Evolutionary conservation across 2,329 filamentous ascomycete genomes (phyloP).

Genomic region (Pestalotiopsis sp.): DNA sequence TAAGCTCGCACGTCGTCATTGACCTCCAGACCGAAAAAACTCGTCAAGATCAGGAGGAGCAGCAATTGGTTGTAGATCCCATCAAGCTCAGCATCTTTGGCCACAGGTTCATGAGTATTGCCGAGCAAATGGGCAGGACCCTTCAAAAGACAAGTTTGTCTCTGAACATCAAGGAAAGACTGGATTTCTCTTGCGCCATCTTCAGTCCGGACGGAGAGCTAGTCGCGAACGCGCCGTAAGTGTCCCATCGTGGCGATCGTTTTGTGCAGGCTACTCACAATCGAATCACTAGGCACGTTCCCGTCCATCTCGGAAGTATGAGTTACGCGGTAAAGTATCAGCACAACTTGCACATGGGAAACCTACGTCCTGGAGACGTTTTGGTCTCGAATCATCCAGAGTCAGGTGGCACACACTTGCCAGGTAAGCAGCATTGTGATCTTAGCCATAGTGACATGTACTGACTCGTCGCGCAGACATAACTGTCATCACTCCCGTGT

Average conservation of each 20-base stretch:
- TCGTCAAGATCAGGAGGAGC: slow-evolving; percentile 53
- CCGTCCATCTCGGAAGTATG: slow-evolving; percentile 76
- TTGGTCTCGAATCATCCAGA: slow-evolving; percentile 19
- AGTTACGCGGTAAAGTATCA: slow-evolving; percentile 71
- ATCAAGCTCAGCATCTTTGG: slow-evolving; percentile 77
- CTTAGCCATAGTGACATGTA: not conserved
- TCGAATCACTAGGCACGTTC: slow-evolving; percentile 45
- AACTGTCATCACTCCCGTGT: slow-evolving; percentile 16
- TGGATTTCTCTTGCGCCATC: slow-evolving; percentile 79
- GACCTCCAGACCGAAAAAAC: slow-evolving; percentile 38
- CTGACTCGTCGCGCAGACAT: slow-evolving; percentile 7
- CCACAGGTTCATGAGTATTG: slow-evolving; percentile 81
- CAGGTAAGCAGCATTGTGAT: not conserved
- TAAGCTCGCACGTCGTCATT: slow-evolving; percentile 37
- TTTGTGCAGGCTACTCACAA: not conserved
- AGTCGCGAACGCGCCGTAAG: slow-evolving; percentile 68
- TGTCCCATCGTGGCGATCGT: not conserved
- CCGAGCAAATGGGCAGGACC: slow-evolving; percentile 78
- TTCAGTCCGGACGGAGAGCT: slow-evolving; percentile 73
- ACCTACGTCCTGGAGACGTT: slow-evolving; percentile 42
- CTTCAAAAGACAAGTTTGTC: slow-evolving; percentile 78
- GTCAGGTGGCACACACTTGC: slow-evolving; percentile 16
- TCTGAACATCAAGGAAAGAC: slow-evolving; percentile 77
- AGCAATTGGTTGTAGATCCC: slow-evolving; percentile 59
- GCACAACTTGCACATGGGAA: slow-evolving; percentile 69